These are phyloP conservation scores for Pleurotus cornucopiae DNA, from an alignment of 768 basidiomycete genomes.

Conservation along the genomic window DNA sequence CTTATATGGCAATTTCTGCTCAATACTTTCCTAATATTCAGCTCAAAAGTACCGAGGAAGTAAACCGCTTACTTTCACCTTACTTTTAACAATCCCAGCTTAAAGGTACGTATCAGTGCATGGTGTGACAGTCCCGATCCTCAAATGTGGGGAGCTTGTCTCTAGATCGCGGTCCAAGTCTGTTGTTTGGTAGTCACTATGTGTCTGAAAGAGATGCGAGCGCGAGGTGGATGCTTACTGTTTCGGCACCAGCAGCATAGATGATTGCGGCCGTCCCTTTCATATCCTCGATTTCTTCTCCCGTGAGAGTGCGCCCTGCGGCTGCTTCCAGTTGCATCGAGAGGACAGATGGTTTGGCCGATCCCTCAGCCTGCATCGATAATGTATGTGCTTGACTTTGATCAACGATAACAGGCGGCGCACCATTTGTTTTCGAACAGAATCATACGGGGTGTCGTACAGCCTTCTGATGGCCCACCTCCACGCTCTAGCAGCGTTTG, in stretches of 20 bases:
- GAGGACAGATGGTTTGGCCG: constrained; percentile 13
- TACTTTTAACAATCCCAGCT: too few species aligned
- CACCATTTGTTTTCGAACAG: constrained; percentile 24
- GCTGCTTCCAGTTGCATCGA: neutral
- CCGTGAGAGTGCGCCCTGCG: neutral
- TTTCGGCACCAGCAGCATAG: constrained; percentile 34
- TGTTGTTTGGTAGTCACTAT: neutral
- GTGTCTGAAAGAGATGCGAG: neutral
- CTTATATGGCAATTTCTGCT: too few species aligned
- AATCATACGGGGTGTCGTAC: constrained; percentile 26
- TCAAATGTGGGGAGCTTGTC: too few species aligned
- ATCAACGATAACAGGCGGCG: constrained; percentile 7
- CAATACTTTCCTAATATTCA: too few species aligned
- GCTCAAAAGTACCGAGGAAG: too few species aligned
- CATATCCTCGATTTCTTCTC: constrained; percentile 14
- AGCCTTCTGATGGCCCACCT: constrained; percentile 22
- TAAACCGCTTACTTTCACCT: too few species aligned
- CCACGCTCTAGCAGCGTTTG: constrained; percentile 27
- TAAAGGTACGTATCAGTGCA: too few species aligned
- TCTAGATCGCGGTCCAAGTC: constrained; percentile 11
- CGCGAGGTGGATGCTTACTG: constrained; percentile 14
- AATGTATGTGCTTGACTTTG: neutral
- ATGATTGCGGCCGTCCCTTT: constrained; percentile 23
- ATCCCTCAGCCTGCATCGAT: constrained; percentile 12
- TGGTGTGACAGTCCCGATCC: too few species aligned